Conservation (phyloP, 192 early-diverging fungal species). For the Coemansia sp. region DNA sequence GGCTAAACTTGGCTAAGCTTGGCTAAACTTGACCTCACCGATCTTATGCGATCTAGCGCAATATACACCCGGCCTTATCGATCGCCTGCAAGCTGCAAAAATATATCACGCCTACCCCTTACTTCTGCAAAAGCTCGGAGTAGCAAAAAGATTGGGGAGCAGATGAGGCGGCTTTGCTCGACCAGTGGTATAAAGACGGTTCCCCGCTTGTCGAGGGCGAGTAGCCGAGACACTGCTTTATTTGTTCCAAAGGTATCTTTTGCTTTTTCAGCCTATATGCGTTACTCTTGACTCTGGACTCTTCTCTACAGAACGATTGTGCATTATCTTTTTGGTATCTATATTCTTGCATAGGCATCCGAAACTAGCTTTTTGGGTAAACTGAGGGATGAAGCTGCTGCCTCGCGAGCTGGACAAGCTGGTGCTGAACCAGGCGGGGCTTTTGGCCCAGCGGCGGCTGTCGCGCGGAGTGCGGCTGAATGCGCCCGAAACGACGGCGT, state of each 20-base stretch:
- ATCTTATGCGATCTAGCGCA: too few relatives aligned
- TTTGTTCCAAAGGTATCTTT: too few relatives aligned
- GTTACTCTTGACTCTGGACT: too few relatives aligned
- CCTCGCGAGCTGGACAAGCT: constrained; percentile 95
- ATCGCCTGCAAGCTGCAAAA: too few relatives aligned
- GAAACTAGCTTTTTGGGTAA: too few relatives aligned
- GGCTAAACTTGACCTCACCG: too few relatives aligned
- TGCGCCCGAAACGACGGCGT: constrained; percentile 78
- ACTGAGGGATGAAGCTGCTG: constrained; percentile 66
- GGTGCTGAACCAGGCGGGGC: constrained; percentile 82
- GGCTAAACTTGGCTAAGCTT: too few relatives aligned
- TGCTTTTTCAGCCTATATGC: too few relatives aligned
- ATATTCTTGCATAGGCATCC: not conserved
- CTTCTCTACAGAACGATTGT: not conserved
- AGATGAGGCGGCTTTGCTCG: not conserved
- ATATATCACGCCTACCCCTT: too few relatives aligned
- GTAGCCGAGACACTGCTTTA: too few relatives aligned
- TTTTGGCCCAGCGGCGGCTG: constrained; percentile 85
- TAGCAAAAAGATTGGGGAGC: not conserved
- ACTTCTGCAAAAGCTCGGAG: not conserved
- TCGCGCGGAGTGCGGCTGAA: constrained; percentile 88
- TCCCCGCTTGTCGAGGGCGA: too few relatives aligned
- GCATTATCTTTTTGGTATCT: not conserved
- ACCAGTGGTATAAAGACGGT: not conserved
- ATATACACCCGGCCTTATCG: not conserved